These are phyloP conservation scores for Coemansia sp. DNA, from an alignment of 192 early-diverging fungal species.

Conservation along the genomic window DNA sequence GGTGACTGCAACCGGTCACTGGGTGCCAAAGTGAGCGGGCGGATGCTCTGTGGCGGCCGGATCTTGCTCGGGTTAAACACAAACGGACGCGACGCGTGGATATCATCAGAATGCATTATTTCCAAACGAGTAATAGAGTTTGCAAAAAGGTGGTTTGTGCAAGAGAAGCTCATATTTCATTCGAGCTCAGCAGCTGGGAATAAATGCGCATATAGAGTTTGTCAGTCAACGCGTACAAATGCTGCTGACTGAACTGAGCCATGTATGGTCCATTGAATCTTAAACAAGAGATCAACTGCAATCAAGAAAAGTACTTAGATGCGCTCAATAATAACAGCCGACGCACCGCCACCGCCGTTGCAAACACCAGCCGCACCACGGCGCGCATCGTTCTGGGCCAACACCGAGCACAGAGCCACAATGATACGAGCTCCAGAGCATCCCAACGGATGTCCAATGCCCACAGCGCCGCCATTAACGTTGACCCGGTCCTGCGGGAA, in stretches of 20 bases:
- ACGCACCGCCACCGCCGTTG: slow-evolving; percentile 95
- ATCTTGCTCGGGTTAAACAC: slow-evolving; percentile 37
- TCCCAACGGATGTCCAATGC: slow-evolving; percentile 97
- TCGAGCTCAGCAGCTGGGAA: too few relatives aligned
- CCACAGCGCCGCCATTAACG: slow-evolving; percentile 93
- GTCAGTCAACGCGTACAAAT: too few relatives aligned
- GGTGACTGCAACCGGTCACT: too few relatives aligned
- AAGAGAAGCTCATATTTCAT: too few relatives aligned
- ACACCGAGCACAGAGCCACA: slow-evolving; percentile 72
- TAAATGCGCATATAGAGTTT: too few relatives aligned
- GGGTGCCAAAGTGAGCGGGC: slow-evolving; percentile 24
- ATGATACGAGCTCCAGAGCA: slow-evolving; percentile 91
- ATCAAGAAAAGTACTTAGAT: slow-evolving; percentile 17
- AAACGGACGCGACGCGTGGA: slow-evolving; percentile 20
- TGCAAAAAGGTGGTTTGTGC: too few relatives aligned
- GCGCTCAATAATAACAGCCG: slow-evolving; percentile 76
- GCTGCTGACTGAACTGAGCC: too few relatives aligned
- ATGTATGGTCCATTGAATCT: too few relatives aligned
- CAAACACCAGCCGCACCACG: slow-evolving; percentile 92
- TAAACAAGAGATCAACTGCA: too few relatives aligned
- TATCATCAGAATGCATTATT: slow-evolving; percentile 5
- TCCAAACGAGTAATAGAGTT: background rate
- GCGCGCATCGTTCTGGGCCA: slow-evolving; percentile 72
- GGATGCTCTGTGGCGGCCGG: slow-evolving; percentile 32
- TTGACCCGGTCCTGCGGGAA: slow-evolving; percentile 81